Base-by-base conservation (phyloP, 257 asterid genomes). In the Anisodus acutangulus region DNA sequence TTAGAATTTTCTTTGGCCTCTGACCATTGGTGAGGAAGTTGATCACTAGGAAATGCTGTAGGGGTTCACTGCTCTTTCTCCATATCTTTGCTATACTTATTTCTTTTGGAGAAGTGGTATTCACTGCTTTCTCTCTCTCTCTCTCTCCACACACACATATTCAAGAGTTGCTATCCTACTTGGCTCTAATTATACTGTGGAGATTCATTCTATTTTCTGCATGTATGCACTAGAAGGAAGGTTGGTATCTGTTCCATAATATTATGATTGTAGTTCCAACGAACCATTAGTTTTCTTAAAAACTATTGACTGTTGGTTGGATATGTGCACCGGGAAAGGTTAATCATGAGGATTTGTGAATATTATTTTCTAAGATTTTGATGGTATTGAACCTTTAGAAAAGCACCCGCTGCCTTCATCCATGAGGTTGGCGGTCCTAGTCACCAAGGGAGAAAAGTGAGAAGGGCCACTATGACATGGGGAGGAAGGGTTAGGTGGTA, bases 351-450 rank as follows among this genome's bases (percentile, higher is more conserved):
- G 57, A 9, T 43, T 9, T 43, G 79, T 70, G 37, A 70, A 70
- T 41, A 70, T 70, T 43, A 70, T 70, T 70, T 43, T 69, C 31
- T 69, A 41, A 39, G 78, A 67, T 67, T 67, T 67, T 15, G 78
- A 68, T 68, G 53, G 37, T 68, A 37, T 68, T 5, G 19, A 39
- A 16, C 78, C 22, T 37, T 68, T 68, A 6, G n/a, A 15, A 68
- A 68, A 67, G 74, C 51, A 70, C 35, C 16, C 10, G 8, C 79
- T 43, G 8, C 16, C 11, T 70, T 55, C 26, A 70, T 41, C 79
- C 37, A 16, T 9, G 79, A 70, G 55, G 37, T 70, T 43, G 16
- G 37, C 26, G 57, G 55, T 43, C 35, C 37, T 70, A 70, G 55
- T 70, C 35, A n/a, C 57, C 79, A 70, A 41, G 79, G 37, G 5